Base-by-base conservation (phyloP, 1,139 yeast species). In the Kurtzmaniella quercitrusa region DNA sequence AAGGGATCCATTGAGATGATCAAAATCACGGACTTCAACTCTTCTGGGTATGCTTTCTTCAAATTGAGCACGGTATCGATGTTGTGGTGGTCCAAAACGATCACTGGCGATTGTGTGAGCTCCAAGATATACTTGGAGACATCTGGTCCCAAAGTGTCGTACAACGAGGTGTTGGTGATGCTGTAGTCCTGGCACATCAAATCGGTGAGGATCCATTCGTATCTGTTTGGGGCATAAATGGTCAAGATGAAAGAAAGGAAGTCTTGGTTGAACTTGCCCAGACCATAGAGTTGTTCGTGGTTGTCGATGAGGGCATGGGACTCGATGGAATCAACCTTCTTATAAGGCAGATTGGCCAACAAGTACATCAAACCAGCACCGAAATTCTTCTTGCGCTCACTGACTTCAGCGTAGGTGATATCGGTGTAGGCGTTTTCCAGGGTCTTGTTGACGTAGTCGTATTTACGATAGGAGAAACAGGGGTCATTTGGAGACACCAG, bases 301-400 rank as follows among this genome's bases (percentile, higher is more conserved):
- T 49, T 50, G 18, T 51, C 59, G 34, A 69, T 65, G 48, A 64
- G 63, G 21, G 43, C 38, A 45, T 66, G 71, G 38, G 59, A 46
- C 29, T 53, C 61, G 27, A 49, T 58, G 24, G 41, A 39, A 3
- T 37, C 46, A 7, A 53, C 41, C 21, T 60, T 47, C 45, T 61
- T 58, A 50, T 44, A 70, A 6, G 67, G 68, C 42, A 58, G 65
- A 43, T 58, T 52, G 29, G 59, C 57, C 44, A 81, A 73, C 11
- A 78, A 60, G 41, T 77, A 70, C 51, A 81, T 68, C 29, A 86
- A 55, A 12, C 94, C 95, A 2, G 88, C 66, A 7, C 90, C 94
- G 39, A 85, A 66, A 42, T 75, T 62, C 44, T 64, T 61, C 44
- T 77, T 72, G 43, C 82, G 67, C 38, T 58, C 49, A 27, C 65